Conservation (phyloP, 2,329 filamentous ascomycete genomes). For the Alternaria burnsii region DNA sequence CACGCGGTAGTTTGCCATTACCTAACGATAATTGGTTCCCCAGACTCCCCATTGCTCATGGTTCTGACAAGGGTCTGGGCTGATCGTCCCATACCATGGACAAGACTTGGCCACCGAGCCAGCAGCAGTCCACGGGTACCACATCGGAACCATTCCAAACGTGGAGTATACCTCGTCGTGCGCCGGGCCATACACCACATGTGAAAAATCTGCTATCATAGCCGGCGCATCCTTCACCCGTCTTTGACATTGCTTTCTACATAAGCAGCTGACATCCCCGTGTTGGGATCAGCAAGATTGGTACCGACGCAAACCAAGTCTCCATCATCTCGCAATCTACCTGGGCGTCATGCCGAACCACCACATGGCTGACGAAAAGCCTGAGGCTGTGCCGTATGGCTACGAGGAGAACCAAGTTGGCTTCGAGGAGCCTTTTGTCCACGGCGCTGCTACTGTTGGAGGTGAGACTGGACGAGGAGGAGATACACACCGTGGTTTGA, state of each 20-base stretch:
- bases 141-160: slow-evolving; percentile 5
- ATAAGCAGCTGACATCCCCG: slow-evolving; percentile 3
- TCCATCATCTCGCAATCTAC: neutral
- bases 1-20: slow-evolving; percentile 14
- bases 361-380: slow-evolving; percentile 38
- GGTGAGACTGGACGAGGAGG: slow-evolving; percentile 41
- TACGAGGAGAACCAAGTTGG: slow-evolving; percentile 25
- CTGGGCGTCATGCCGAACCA: slow-evolving; percentile 32
- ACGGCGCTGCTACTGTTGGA: slow-evolving; percentile 39
- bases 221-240: neutral
- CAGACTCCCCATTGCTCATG: slow-evolving; percentile 18
- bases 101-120: slow-evolving; percentile 5
- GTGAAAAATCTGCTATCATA: slow-evolving; percentile 23
- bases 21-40: slow-evolving; percentile 38
- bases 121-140: neutral
- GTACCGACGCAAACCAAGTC: slow-evolving; percentile 1
- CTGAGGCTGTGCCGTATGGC: slow-evolving; percentile 22
- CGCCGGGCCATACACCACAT: slow-evolving; percentile 12
- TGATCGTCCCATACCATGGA: slow-evolving; percentile 12
- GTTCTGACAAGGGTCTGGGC: slow-evolving; percentile 11
- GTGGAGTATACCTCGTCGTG: neutral
- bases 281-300: neutral
- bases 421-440: slow-evolving; percentile 36
- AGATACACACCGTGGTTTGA: slow-evolving; percentile 48
- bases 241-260: slow-evolving; percentile 11